Evolutionary conservation across 2,329 filamentous ascomycete species (phyloP).

Genomic region (Colletotrichum echinochloae): DNA sequence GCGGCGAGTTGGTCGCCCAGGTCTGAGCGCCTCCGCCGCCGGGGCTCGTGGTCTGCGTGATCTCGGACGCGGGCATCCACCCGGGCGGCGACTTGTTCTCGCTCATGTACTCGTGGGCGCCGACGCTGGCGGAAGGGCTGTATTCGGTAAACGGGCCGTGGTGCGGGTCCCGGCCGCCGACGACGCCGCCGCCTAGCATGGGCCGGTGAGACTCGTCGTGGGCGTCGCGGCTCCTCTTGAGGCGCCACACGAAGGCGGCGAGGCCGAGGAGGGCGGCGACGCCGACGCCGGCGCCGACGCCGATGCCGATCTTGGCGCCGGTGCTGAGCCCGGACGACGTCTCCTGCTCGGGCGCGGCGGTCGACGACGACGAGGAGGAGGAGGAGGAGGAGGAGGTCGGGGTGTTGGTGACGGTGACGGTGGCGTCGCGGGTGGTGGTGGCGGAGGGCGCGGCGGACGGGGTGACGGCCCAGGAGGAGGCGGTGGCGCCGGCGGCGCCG

Average conservation of each 20-base stretch:
- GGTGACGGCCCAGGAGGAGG: conserved; percentile 35
- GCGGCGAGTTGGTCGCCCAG: conserved; percentile 31
- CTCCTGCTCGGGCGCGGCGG: conserved; percentile 2
- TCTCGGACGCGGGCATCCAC: conserved; percentile 21
- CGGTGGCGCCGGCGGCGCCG: conserved; percentile 37
- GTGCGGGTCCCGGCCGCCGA: conserved; percentile 21
- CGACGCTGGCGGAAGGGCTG: conserved; percentile 15
- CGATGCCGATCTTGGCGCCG: conserved; percentile 55
- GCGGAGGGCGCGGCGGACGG: conserved; percentile 40
- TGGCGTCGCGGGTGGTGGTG: conserved; percentile 28
- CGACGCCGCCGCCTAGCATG: conserved; percentile 38
- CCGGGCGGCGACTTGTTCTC: conserved; percentile 14
- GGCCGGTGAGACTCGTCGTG: conserved; percentile 38
- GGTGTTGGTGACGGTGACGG: conserved; percentile 28
- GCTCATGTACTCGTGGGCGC: conserved; percentile 11
- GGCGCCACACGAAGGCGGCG: conserved; percentile 30
- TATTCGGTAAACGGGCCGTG: conserved; percentile 18
- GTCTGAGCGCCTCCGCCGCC: conserved; percentile 22
- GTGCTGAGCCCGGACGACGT: conserved; percentile 48
- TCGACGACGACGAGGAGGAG: not conserved
- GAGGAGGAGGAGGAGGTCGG: too few relatives aligned
- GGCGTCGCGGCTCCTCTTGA: conserved; percentile 30
- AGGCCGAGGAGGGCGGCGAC: conserved; percentile 40
- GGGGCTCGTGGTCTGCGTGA: conserved; percentile 13
- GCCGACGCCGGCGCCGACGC: conserved; percentile 51